Evolutionary conservation across 768 basidiomycete genomes (phyloP).

Genomic region (Termitomyces sp.): DNA sequence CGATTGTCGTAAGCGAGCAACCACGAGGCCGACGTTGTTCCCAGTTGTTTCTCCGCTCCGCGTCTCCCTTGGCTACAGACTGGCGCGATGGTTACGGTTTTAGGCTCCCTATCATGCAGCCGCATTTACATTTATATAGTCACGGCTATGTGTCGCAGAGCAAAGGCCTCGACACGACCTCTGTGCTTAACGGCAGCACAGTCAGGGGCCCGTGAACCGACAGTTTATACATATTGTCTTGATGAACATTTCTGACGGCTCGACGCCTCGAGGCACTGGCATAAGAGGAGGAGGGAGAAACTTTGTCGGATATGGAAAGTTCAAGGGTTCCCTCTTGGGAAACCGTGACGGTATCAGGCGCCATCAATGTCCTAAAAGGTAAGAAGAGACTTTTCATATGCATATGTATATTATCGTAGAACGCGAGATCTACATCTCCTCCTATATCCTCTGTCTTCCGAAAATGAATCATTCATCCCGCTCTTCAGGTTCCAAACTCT

Average conservation of each 20-base stretch:
- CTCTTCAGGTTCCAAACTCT: neutral
- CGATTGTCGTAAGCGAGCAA: conserved; percentile 17
- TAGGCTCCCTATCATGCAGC: neutral
- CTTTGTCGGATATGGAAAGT: conserved; percentile 10
- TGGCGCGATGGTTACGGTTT: neutral
- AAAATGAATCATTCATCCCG: neutral
- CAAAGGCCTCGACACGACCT: neutral
- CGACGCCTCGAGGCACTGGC: conserved; percentile 8
- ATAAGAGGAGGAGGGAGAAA: conserved; percentile 1
- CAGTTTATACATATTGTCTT: conserved; percentile 2
- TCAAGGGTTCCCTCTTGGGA: conserved; percentile 6
- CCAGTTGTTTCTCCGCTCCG: neutral
- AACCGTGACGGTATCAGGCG: neutral
- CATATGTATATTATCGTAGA: neutral
- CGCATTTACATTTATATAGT: neutral
- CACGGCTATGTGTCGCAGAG: neutral
- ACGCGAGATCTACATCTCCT: conserved; percentile 1
- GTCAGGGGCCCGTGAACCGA: neutral
- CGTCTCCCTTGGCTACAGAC: neutral
- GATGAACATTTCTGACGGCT: conserved; percentile 1
- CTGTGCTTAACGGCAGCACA: neutral
- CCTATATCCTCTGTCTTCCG: neutral
- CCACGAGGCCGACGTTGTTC: conserved; percentile 9
- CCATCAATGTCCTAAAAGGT: neutral
- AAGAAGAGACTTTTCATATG: conserved; percentile 1